These are phyloP conservation scores for Paramecium biaurelia DNA, from an alignment of 73 alveolate species.

Conservation along the genomic window DNA sequence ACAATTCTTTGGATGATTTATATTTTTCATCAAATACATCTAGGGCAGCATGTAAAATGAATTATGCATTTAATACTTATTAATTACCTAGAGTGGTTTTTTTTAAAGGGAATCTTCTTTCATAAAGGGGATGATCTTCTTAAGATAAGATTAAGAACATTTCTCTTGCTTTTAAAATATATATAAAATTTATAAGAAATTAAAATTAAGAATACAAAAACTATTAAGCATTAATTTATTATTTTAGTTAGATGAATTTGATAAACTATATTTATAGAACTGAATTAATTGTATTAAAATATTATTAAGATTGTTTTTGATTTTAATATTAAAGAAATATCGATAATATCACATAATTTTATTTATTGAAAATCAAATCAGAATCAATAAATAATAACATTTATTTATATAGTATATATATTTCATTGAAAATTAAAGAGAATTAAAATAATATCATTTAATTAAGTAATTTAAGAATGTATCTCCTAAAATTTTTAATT, in stretches of 20 bases:
- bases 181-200: background rate
- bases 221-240: background rate
- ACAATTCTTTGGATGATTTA: slow-evolving; percentile 51
- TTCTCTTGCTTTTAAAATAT: background rate
- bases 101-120: slow-evolving; percentile 11
- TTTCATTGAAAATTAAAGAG: too few species aligned
- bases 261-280: too few species aligned
- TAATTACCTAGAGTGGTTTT: background rate
- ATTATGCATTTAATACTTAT: slow-evolving; percentile 5
- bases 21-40: slow-evolving; percentile 41
- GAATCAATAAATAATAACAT: too few species aligned
- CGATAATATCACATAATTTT: too few species aligned
- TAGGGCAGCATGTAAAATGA: background rate
- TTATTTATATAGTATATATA: too few species aligned
- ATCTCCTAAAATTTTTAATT: too few species aligned
- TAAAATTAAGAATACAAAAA: background rate
- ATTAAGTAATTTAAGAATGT: too few species aligned
- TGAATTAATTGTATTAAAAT: too few species aligned
- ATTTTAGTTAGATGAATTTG: background rate
- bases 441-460: too few species aligned
- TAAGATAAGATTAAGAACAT: background rate
- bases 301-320: too few species aligned
- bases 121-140: slow-evolving; percentile 27
- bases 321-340: too few species aligned
- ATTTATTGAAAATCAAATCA: too few species aligned